A percentile compares a stretch with the other conserved stretches of the same genome.
Conservation (phyloP, 352 stramenopile species). For the Globisporangium middletonii region DNA sequence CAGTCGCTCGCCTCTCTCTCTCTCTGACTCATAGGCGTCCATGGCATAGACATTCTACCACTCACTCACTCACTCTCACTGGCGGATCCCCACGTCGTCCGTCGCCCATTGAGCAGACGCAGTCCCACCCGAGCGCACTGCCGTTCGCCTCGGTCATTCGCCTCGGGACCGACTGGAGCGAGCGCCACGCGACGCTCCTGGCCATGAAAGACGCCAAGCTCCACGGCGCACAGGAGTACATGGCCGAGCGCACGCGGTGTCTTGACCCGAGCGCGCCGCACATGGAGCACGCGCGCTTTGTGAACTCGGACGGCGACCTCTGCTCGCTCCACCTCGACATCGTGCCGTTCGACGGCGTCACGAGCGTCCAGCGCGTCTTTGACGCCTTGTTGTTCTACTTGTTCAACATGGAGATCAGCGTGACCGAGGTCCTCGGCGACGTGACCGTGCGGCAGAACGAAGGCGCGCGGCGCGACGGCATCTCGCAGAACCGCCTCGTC, state of each 20-base stretch:
- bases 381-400: slow-evolving; percentile 33
- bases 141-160: slow-evolving; percentile 1
- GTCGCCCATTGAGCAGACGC: not conserved
- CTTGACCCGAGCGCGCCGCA: not conserved
- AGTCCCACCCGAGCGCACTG: not conserved
- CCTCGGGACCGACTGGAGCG: not conserved
- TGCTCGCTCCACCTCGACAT: slow-evolving; percentile 32
- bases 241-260: slow-evolving; percentile 9
- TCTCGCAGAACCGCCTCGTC: slow-evolving; percentile 35
- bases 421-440: slow-evolving; percentile 36
- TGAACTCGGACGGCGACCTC: slow-evolving; percentile 22
- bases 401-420: slow-evolving; percentile 38
- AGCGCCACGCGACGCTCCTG: slow-evolving; percentile 7
- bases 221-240: not conserved
- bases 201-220: slow-evolving; percentile 15
- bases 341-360: slow-evolving; percentile 23
- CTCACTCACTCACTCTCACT: not conserved
- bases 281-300: slow-evolving; percentile 16
- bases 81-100: not conserved
- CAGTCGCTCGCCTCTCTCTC: not conserved
- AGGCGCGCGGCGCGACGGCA: slow-evolving; percentile 38
- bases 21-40: not conserved
- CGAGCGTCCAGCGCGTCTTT: slow-evolving; percentile 30
- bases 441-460: slow-evolving; percentile 58
- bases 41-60: not conserved